Conservation (phyloP, 2,329 filamentous ascomycete species). For the Cordyceps pruinosa region DNA sequence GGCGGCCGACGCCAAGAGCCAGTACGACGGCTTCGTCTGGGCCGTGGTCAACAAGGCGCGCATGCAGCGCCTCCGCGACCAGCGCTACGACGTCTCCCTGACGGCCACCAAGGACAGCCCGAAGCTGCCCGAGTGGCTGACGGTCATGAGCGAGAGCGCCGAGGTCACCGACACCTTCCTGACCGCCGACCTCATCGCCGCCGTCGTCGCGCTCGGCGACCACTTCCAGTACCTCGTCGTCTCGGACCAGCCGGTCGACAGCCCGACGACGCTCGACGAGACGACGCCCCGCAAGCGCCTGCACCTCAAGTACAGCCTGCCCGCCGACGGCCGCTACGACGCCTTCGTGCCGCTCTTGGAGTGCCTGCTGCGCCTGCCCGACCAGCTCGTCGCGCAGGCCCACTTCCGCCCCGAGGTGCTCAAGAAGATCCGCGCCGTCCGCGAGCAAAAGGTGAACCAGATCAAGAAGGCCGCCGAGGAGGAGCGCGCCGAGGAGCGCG, state of each 20-base stretch:
- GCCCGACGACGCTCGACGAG: slow-evolving; percentile 79
- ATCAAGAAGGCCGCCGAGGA: slow-evolving; percentile 76
- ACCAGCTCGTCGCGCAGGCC: slow-evolving; percentile 65
- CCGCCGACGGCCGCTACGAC: slow-evolving; percentile 55
- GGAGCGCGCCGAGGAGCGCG: slow-evolving; percentile 71
- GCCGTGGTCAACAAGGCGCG: slow-evolving; percentile 89
- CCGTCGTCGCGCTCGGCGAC: slow-evolving; percentile 71
- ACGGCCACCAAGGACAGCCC: slow-evolving; percentile 88
- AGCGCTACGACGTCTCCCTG: slow-evolving; percentile 89
- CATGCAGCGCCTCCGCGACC: slow-evolving; percentile 85
- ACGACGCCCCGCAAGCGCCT: slow-evolving; percentile 79
- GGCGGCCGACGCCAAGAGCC: slow-evolving; percentile 51
- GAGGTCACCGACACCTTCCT: slow-evolving; percentile 86
- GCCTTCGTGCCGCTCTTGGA: slow-evolving; percentile 67
- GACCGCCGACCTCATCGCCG: slow-evolving; percentile 78
- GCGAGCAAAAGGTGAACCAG: slow-evolving; percentile 73
- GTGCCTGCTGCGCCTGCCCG: slow-evolving; percentile 78
- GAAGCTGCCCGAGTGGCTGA: slow-evolving; percentile 84
- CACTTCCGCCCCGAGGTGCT: slow-evolving; percentile 88
- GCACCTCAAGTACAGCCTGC: slow-evolving; percentile 68
- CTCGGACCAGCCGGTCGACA: slow-evolving; percentile 81
- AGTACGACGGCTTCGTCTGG: slow-evolving; percentile 88
- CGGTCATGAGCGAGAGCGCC: slow-evolving; percentile 93
- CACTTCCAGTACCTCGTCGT: slow-evolving; percentile 78
- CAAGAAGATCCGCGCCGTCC: slow-evolving; percentile 72